phyloP scores from a whole-genome alignment of 257 asterid genomes.

The Eucommia ulmoides region DNA sequence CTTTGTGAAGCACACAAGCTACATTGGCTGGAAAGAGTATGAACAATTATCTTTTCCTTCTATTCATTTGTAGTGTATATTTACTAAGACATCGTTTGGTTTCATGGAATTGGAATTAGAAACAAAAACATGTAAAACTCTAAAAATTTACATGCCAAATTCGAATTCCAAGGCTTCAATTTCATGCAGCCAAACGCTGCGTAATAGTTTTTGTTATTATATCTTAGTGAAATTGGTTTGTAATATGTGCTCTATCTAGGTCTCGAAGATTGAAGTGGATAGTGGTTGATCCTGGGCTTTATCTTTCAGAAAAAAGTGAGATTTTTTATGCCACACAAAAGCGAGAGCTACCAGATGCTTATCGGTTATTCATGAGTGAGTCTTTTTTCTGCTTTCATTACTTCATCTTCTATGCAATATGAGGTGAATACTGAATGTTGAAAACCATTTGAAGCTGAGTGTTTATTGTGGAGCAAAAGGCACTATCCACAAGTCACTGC shows the following conservation, averaged over 20 bases:
- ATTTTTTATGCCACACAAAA: neutral
- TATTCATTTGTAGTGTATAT: neutral
- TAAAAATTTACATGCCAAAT: too few species aligned
- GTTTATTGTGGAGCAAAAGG: too few species aligned
- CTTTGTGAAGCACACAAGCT: constrained; percentile 85
- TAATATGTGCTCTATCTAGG: too few species aligned
- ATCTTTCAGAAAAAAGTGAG: constrained; percentile 11
- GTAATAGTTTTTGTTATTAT: constrained; percentile 5
- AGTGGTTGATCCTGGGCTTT: constrained; percentile 81
- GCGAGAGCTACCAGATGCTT: neutral
- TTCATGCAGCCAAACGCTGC: neutral
- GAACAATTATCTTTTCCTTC: constrained; percentile 17
- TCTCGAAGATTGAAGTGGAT: constrained; percentile 75
- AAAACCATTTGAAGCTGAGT: too few species aligned
- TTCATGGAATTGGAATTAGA: too few species aligned
- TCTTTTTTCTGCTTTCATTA: too few species aligned
- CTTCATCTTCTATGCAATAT: neutral
- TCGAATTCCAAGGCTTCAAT: too few species aligned
- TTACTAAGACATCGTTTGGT: too few species aligned
- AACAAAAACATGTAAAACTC: too few species aligned
- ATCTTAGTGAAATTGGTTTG: too few species aligned
- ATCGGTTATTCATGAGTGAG: neutral
- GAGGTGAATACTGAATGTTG: neutral
- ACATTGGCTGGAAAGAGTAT: constrained; percentile 96
- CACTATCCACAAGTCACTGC: too few species aligned